Evolutionary conservation across 352 stramenopile genomes (phyloP), one percentile per base, ranked within the genome.

Genomic region (Pythium folliculosum): DNA sequence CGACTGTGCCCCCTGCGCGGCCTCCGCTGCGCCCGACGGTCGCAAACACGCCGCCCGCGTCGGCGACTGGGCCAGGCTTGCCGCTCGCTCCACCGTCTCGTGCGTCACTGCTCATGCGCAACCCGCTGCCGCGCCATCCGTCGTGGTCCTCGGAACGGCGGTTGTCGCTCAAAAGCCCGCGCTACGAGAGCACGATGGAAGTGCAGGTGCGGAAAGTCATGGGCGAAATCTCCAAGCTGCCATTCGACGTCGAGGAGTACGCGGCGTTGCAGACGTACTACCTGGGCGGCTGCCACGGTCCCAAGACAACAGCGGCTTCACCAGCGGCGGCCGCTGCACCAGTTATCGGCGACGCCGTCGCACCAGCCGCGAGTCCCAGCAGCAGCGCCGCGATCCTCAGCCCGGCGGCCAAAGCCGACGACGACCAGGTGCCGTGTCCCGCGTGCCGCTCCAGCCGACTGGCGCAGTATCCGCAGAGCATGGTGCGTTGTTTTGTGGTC

Each of bases 111-210:
- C 43, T 70, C n/a, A 37, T 70, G n/a, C 57, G 57, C 16, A 43
- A 57, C 19, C 52, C 50, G n/a, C 45, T 63, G n/a, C 51, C 58
- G 22, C 65, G 58, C 19, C 59, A 60, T 47, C 65, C 65, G 25
- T 72, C 65, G 23, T 72, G 66, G 38, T 51, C 75, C 10, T 68
- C 67, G 2, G 77, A 89, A 50, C 82, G 80, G n/a, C 66, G 77
- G 12, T 59, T 91, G 54, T 76, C 83, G 30, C 69, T 90, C 45
- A 90, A 90, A 65, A 89, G 81, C 50, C 83, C 83, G 53, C 80
- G 81, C 10, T 92, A 85, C 63, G 81, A 92, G 53, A 88, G 67
- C 50, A 89, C 80, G 8, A 90, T 92, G 81, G 80, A 90, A 64
- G 72, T 86, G 30, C 80, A 91, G 25, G 81, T 88, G 32, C 78